phyloP scores from a whole-genome alignment of 2,329 filamentous ascomycete species.

The Xylaria digitata region DNA sequence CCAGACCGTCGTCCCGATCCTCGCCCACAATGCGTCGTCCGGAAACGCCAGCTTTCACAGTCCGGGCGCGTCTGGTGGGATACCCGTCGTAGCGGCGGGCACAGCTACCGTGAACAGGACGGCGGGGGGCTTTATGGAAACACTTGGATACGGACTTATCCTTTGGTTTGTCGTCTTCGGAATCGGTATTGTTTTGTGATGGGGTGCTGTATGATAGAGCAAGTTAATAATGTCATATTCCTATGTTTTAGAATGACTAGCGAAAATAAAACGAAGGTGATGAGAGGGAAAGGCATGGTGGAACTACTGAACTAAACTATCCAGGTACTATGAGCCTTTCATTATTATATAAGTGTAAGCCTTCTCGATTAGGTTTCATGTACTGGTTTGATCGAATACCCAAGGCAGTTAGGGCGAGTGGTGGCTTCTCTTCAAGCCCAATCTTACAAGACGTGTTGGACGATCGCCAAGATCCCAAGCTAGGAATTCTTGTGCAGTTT shows the following conservation, averaged over 20 bases:
- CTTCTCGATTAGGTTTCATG: no score
- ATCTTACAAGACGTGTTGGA: no score
- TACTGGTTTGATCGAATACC: no score
- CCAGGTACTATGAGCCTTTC: no score
- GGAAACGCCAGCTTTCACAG: background rate
- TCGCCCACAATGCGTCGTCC: background rate
- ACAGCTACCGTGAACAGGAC: background rate
- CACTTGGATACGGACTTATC: slow-evolving; percentile 40
- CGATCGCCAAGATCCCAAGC: no score
- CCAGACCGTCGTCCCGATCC: slow-evolving; percentile 47
- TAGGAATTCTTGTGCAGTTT: no score
- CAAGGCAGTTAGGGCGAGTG: no score
- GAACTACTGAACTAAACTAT: no score
- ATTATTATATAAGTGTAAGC: no score
- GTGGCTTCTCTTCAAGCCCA: no score
- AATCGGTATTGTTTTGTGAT: slow-evolving; percentile 41
- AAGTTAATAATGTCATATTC: slow-evolving; percentile 6
- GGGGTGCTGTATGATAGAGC: background rate
- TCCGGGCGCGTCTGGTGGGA: background rate
- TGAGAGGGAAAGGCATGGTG: background rate
- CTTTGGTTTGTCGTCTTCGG: slow-evolving; percentile 44
- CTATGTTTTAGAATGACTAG: background rate
- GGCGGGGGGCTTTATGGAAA: slow-evolving; percentile 13
- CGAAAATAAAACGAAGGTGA: background rate
- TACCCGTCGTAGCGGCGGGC: slow-evolving; percentile 29